Conservation (phyloP, 2,329 filamentous ascomycete genomes). For the Westerdykella ornata region DNA sequence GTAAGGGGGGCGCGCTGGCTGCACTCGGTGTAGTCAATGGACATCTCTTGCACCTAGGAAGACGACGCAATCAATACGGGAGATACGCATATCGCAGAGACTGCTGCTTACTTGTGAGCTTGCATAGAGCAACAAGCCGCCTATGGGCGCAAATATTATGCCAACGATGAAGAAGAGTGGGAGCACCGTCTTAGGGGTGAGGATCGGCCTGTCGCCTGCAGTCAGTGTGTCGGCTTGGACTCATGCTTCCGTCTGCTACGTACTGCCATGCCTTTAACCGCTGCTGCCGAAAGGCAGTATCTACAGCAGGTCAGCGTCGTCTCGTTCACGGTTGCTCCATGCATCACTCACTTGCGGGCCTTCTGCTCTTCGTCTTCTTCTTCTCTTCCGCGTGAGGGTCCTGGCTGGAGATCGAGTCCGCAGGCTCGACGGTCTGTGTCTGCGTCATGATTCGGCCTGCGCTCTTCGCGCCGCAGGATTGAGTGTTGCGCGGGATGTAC, state of each 20-base stretch:
- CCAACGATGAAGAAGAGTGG: conserved; percentile 88
- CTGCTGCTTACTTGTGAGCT: conserved; percentile 60
- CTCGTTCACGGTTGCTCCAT: conserved; percentile 5
- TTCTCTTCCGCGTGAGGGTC: conserved; percentile 34
- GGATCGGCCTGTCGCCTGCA: conserved; percentile 62
- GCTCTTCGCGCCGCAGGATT: conserved; percentile 12
- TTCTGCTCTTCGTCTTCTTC: conserved; percentile 76
- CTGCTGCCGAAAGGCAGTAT: conserved; percentile 95
- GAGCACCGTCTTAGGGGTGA: conserved; percentile 88
- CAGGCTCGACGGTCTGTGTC: conserved; percentile 39
- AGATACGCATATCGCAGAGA: background rate
- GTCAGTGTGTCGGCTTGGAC: conserved; percentile 32
- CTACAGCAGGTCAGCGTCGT: conserved; percentile 43
- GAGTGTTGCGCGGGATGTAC: conserved; percentile 12
- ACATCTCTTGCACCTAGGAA: conserved; percentile 75
- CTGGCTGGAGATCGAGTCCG: conserved; percentile 40
- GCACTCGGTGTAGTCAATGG: conserved; percentile 86
- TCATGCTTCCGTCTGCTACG: conserved; percentile 36
- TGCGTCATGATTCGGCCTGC: conserved; percentile 40
- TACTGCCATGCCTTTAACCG: conserved; percentile 98
- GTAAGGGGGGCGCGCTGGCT: conserved; percentile 46
- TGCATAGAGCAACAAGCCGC: conserved; percentile 77
- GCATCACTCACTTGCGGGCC: conserved; percentile 68
- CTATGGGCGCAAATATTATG: conserved; percentile 88
- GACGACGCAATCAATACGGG: no score